Percentiles rank a stretch among this genome's conserved stretches.
Conservation (phyloP, 179 eudicot species). For the Heliamphora pulchella region DNA sequence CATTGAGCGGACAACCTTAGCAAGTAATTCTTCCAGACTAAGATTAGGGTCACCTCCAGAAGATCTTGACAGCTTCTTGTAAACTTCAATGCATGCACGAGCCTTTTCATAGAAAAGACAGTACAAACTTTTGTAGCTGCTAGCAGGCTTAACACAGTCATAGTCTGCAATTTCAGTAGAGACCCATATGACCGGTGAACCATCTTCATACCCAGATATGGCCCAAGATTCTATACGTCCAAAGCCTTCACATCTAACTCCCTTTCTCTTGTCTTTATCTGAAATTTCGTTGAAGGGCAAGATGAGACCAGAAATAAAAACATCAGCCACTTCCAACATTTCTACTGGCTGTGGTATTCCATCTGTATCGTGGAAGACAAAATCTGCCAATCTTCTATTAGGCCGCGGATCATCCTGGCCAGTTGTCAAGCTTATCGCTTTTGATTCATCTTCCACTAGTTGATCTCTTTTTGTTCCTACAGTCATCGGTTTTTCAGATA, state of each 20-base stretch:
- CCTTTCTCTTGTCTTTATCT: slow-evolving; percentile 52
- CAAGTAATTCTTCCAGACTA: slow-evolving; percentile 69
- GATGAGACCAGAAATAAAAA: slow-evolving; percentile 67
- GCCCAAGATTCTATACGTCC: slow-evolving; percentile 88
- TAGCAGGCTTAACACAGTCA: slow-evolving; percentile 67
- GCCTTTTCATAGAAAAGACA: slow-evolving; percentile 80
- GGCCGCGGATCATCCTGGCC: slow-evolving; percentile 53
- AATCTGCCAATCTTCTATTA: slow-evolving; percentile 47
- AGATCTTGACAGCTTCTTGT: slow-evolving; percentile 62
- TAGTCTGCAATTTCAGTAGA: slow-evolving; percentile 84
- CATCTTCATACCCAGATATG: slow-evolving; percentile 96
- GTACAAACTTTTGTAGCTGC: slow-evolving; percentile 55
- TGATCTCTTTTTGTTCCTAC: slow-evolving; percentile 41
- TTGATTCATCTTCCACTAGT: slow-evolving; percentile 48
- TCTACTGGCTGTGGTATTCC: slow-evolving; percentile 81
- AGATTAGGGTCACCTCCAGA: slow-evolving; percentile 75
- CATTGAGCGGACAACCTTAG: slow-evolving; percentile 70
- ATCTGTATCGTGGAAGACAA: slow-evolving; percentile 64
- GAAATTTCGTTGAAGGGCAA: slow-evolving; percentile 58
- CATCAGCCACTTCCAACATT: slow-evolving; percentile 62
- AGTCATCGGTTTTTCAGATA: slow-evolving; percentile 35
- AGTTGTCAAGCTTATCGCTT: slow-evolving; percentile 53
- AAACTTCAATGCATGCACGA: slow-evolving; percentile 67
- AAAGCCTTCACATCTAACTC: slow-evolving; percentile 78
- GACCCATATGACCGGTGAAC: slow-evolving; percentile 85